These are phyloP conservation scores for Polygonum aviculare DNA, from an alignment of 148 eudicot genomes.

Conservation along the genomic window DNA sequence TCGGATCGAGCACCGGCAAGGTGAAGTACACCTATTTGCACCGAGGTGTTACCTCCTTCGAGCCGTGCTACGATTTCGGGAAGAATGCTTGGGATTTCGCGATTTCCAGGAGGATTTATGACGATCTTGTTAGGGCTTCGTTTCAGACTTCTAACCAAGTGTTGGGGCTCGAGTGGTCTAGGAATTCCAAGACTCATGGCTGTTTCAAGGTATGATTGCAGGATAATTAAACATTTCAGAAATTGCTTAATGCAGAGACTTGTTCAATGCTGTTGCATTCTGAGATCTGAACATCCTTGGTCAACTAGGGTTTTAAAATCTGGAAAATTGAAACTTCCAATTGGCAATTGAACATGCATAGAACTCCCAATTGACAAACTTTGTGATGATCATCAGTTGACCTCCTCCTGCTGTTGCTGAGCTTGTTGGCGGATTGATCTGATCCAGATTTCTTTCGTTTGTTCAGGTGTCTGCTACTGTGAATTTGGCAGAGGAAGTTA, in stretches of 20 bases:
- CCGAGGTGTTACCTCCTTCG: conserved; percentile 49
- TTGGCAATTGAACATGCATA: not conserved
- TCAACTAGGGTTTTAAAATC: no score
- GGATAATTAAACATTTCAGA: not conserved
- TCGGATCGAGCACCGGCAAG: conserved; percentile 66
- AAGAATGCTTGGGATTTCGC: conserved; percentile 83
- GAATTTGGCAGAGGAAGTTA: conserved; percentile 43
- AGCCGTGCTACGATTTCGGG: conserved; percentile 64
- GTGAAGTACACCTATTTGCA: conserved; percentile 67
- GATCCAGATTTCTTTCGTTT: not conserved
- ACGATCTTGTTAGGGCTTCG: conserved; percentile 62
- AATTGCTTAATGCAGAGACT: not conserved
- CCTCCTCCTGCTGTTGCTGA: not conserved
- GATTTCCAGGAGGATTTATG: conserved; percentile 53
- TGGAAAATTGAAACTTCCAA: not conserved
- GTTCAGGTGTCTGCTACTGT: conserved; percentile 49
- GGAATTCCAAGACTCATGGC: conserved; percentile 52
- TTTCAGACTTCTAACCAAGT: conserved; percentile 57
- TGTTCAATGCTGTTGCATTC: not conserved
- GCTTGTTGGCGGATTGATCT: not conserved
- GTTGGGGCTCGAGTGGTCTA: conserved; percentile 74
- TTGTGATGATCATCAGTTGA: not conserved
- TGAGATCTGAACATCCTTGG: not conserved
- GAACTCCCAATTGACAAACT: not conserved
- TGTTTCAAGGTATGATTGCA: conserved; percentile 51